phyloP scores from a whole-genome alignment of 2,329 filamentous ascomycete species.

The Arthroderma sp. region DNA sequence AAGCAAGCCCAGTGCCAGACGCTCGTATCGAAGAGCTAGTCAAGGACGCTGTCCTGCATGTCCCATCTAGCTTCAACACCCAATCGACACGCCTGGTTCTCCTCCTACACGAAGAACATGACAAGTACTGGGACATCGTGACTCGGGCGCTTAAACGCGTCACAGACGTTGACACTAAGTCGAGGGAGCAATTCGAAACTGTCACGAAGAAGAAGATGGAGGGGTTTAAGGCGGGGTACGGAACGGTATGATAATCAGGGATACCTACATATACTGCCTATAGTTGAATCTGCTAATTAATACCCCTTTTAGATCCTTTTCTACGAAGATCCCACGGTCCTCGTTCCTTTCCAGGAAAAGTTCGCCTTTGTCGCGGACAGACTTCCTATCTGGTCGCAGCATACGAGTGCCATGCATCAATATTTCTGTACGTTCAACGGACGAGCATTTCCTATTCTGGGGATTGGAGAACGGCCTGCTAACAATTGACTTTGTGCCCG shows the following conservation, averaged over 20 bases:
- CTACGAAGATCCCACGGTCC: constrained; percentile 62
- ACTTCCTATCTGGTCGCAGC: constrained; percentile 63
- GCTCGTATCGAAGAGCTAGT: constrained; percentile 25
- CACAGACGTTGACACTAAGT: constrained; percentile 41
- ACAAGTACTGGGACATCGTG: constrained; percentile 72
- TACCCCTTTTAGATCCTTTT: constrained; percentile 50
- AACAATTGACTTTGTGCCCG: neutral
- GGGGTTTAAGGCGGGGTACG: constrained; percentile 58
- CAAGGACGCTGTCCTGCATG: constrained; percentile 45
- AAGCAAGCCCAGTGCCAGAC: constrained; percentile 23
- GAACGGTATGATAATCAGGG: constrained; percentile 46
- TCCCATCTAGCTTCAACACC: constrained; percentile 77
- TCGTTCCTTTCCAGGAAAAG: constrained; percentile 53
- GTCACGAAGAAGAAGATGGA: constrained; percentile 34
- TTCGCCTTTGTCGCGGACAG: constrained; percentile 64
- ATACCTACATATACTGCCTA: too few relatives aligned
- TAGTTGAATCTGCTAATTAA: neutral
- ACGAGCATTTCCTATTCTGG: neutral
- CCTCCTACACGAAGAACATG: constrained; percentile 69
- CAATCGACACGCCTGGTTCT: constrained; percentile 70
- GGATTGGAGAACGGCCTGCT: neutral
- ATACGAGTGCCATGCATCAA: constrained; percentile 73
- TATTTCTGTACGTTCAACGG: constrained; percentile 38
- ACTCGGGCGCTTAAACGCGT: constrained; percentile 50
- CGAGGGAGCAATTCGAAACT: constrained; percentile 44